Conservation (phyloP, 2,329 filamentous ascomycete species). For the Neodidymelliopsis sp. region DNA sequence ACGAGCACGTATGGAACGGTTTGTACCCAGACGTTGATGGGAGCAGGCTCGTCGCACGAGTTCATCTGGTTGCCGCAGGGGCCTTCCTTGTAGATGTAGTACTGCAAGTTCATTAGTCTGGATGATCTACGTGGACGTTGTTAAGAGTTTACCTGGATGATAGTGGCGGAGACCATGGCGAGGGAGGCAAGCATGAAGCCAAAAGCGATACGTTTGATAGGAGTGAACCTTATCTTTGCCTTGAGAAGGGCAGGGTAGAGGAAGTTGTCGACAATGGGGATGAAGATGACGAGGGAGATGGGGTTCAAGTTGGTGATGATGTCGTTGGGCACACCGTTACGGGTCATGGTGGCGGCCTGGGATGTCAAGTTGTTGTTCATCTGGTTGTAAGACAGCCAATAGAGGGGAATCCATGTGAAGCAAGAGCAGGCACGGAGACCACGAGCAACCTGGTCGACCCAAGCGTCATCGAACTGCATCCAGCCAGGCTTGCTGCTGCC, state of each 20-base stretch:
- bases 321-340: conserved; percentile 63
- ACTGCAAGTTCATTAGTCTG: too few relatives aligned
- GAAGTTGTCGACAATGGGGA: conserved; percentile 61
- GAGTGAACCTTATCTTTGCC: conserved; percentile 58
- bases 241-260: conserved; percentile 61
- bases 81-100: conserved; percentile 70
- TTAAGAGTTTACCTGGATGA: too few relatives aligned
- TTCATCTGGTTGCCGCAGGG: conserved; percentile 67
- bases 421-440: conserved; percentile 50
- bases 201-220: conserved; percentile 61
- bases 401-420: conserved; percentile 62
- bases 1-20: conserved; percentile 60
- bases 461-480: conserved; percentile 85
- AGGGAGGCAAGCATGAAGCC: conserved; percentile 59
- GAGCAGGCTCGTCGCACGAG: conserved; percentile 60
- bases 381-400: conserved; percentile 60
- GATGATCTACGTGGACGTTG: too few relatives aligned
- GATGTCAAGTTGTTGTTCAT: conserved; percentile 64
- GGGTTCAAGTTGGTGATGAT: conserved; percentile 64
- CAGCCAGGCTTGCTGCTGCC: conserved; percentile 66
- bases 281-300: conserved; percentile 61
- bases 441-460: conserved; percentile 68
- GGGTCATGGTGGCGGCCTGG: conserved; percentile 62
- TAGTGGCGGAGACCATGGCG: conserved; percentile 59
- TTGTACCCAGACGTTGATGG: conserved; percentile 70